Evolutionary conservation across 345 rosid genomes (phyloP).

Genomic region (Boechera divaricarpa): DNA sequence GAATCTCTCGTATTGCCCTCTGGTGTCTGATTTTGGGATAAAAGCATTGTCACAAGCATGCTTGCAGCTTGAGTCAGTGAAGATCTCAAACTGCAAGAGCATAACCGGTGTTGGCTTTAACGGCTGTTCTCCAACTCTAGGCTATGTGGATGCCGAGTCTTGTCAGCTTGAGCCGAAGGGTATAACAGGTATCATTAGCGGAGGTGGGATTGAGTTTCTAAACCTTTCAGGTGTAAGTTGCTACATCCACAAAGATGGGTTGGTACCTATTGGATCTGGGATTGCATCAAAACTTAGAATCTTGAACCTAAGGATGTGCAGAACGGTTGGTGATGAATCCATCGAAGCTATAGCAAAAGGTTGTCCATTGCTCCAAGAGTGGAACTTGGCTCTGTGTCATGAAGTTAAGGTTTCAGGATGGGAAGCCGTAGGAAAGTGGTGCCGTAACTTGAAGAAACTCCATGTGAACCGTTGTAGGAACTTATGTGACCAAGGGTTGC

Average conservation of each 20-base stretch:
- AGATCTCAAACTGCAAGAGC: constrained; percentile 57
- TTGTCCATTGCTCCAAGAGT: constrained; percentile 70
- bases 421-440: constrained; percentile 61
- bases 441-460: constrained; percentile 64
- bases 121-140: constrained; percentile 63
- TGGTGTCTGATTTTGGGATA: constrained; percentile 61
- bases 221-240: constrained; percentile 49
- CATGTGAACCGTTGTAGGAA: constrained; percentile 74
- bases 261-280: constrained; percentile 62
- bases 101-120: constrained; percentile 61
- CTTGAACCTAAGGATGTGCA: constrained; percentile 69
- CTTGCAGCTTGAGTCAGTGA: constrained; percentile 56
- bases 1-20: constrained; percentile 62
- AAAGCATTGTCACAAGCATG: constrained; percentile 55
- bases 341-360: constrained; percentile 71
- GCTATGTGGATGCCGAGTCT: constrained; percentile 59
- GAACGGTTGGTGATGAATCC: constrained; percentile 63
- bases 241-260: constrained; percentile 41
- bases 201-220: constrained; percentile 68
- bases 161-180: constrained; percentile 66
- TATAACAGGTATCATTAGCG: constrained; percentile 62
- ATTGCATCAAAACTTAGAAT: constrained; percentile 57
- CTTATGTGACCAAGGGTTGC: constrained; percentile 63
- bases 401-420: constrained; percentile 65
- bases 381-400: constrained; percentile 74